A percentile compares a stretch with the other conserved stretches of the same genome.
phyloP scores from a whole-genome alignment of 177 flowering plant species.

The Tripterygium wilfordii region DNA sequence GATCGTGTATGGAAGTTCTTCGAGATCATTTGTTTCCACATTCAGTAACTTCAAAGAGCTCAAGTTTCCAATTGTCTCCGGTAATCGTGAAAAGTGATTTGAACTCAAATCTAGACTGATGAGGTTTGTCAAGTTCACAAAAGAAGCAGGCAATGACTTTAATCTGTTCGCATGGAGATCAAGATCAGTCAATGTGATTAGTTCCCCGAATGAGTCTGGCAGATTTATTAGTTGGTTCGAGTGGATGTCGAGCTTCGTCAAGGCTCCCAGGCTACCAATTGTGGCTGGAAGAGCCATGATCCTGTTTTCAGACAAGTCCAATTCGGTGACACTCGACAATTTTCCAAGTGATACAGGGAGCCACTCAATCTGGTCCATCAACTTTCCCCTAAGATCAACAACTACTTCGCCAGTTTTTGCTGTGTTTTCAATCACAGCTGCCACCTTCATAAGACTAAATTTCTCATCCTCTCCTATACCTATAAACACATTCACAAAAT shows the following conservation, averaged over 20 bases:
- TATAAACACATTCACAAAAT: slow-evolving; percentile 10
- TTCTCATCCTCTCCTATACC: slow-evolving; percentile 35
- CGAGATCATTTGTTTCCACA: slow-evolving; percentile 57
- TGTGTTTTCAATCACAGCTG: slow-evolving; percentile 47
- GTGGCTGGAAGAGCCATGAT: slow-evolving; percentile 62
- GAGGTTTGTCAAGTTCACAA: slow-evolving; percentile 39
- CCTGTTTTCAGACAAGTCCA: slow-evolving; percentile 53
- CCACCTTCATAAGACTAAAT: slow-evolving; percentile 48
- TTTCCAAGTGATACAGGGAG: slow-evolving; percentile 65
- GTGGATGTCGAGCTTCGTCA: slow-evolving; percentile 56
- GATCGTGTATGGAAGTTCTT: slow-evolving; percentile 56
- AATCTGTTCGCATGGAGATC: slow-evolving; percentile 49
- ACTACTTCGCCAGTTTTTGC: slow-evolving; percentile 36
- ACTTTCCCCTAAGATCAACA: slow-evolving; percentile 57
- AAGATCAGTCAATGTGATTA: slow-evolving; percentile 41
- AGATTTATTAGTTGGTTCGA: slow-evolving; percentile 67
- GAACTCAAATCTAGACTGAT: slow-evolving; percentile 47
- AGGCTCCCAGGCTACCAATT: slow-evolving; percentile 35
- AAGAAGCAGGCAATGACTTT: slow-evolving; percentile 46
- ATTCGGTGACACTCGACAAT: slow-evolving; percentile 35
- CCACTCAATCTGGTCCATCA: slow-evolving; percentile 68
- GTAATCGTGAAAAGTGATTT: slow-evolving; percentile 39
- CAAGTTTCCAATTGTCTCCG: slow-evolving; percentile 43
- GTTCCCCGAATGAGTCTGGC: slow-evolving; percentile 51
- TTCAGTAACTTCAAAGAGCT: slow-evolving; percentile 33